phyloP scores from a whole-genome alignment of 352 stramenopile genomes.

The Globisporangium splendens region DNA sequence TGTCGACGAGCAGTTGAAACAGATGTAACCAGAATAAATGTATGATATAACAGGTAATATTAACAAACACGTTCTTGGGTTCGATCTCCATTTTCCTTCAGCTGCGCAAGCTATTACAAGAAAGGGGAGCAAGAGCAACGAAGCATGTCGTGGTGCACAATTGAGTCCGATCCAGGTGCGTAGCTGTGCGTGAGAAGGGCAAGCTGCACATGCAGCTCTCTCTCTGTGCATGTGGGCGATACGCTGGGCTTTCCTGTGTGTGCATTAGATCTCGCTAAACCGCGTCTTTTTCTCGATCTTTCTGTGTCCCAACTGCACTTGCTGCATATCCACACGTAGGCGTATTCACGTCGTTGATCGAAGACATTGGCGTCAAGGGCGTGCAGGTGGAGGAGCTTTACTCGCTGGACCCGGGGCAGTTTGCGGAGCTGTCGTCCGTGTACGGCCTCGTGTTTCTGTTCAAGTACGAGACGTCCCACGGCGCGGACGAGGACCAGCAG shows the following conservation, averaged over 20 bases:
- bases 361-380: conserved; percentile 90
- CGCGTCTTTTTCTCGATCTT: not conserved
- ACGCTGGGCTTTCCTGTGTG: not conserved
- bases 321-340: conserved; percentile 20
- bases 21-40: not conserved
- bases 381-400: conserved; percentile 95
- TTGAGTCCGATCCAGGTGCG: conserved; percentile 73
- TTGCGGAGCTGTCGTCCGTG: conserved; percentile 65
- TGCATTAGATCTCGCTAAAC: not conserved
- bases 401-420: conserved; percentile 86
- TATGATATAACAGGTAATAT: too few relatives aligned
- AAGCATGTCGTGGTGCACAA: conserved; percentile 68
- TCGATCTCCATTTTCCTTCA: not conserved
- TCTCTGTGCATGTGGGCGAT: not conserved
- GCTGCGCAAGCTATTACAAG: not conserved
- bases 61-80: too few relatives aligned
- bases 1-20: conserved; percentile 13
- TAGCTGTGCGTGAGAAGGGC: not conserved
- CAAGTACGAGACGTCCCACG: conserved; percentile 85
- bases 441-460: conserved; percentile 97
- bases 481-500: conserved; percentile 17
- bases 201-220: not conserved
- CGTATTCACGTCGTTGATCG: conserved; percentile 91
- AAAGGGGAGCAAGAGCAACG: conserved; percentile 13
- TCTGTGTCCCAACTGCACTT: not conserved